Evolutionary conservation across 2,329 filamentous ascomycete genomes (phyloP).

Genomic region (Trichoderma sp.): DNA sequence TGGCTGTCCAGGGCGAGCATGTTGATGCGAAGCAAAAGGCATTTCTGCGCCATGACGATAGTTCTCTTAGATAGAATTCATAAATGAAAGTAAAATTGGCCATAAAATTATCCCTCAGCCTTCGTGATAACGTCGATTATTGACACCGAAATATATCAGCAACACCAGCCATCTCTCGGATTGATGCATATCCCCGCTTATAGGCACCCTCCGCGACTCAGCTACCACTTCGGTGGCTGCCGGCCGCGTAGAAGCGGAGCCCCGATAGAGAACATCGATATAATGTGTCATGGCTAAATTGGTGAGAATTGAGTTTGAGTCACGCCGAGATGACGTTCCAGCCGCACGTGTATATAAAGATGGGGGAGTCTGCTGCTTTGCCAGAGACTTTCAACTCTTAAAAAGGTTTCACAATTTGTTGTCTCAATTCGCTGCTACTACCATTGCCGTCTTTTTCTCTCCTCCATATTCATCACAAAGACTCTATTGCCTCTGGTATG

Average conservation of each 20-base stretch:
- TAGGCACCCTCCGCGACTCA: slow-evolving; percentile 18
- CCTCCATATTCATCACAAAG: not conserved
- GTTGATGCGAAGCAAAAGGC: not conserved
- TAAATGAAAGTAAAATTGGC: not conserved
- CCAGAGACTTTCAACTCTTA: not conserved
- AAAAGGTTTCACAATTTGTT: not conserved
- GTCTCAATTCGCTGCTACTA: not conserved
- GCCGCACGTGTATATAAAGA: not conserved
- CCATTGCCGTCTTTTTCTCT: not conserved
- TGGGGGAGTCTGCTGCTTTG: not conserved
- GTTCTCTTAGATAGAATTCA: not conserved
- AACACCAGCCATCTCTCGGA: not conserved
- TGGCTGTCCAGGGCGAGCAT: not conserved
- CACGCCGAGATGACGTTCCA: not conserved
- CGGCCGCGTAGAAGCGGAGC: slow-evolving; percentile 17
- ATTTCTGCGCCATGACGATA: not conserved
- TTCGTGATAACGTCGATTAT: no score
- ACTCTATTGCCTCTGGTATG: not conserved
- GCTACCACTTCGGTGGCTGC: slow-evolving; percentile 11
- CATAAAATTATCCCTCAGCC: no score
- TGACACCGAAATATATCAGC: not conserved
- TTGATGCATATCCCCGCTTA: slow-evolving; percentile 20
- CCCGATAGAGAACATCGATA: not conserved
- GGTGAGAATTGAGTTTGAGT: not conserved
- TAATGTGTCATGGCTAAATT: slow-evolving; percentile 5